Evolutionary conservation across 1,284 basidiomycete species (phyloP), one percentile per base, ranked within the genome.

Genomic region (Rhodotorula mucilaginosa): DNA sequence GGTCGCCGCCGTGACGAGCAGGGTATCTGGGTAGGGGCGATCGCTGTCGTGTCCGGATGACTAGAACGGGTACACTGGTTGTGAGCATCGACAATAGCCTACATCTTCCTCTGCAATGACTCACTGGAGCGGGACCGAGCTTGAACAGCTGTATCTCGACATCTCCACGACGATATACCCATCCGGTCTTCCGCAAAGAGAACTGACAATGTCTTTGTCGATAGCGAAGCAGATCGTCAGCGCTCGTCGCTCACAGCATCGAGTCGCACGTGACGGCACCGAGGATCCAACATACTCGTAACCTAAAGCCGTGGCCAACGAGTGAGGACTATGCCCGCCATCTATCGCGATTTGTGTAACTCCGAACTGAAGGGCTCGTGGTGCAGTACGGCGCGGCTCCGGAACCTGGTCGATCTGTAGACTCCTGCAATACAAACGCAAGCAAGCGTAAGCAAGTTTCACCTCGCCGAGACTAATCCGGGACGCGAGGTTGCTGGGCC

Each of bases 271-370:
- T 6, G 26, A 7, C 3, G 7, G 29, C 16, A 31, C 12, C 2
- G 34, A 31, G 15, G 2, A 4, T 31, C 15, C 15, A 23, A 51
- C 67, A 26, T 47, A 71, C 72, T 56, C 48, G 56, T 62, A 76
- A 3, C 74, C 74, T 6, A 76, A 49, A 21, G 72, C 60, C 15
- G 18, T n/a, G 0, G 49, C 69, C 4, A 75, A 8, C n/a, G 31
- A 46, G 4, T 46, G 47, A 21, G 72, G 74, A 23, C 68, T 58
- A 29, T 44, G 21, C 4, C 74, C 72, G 1, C 65, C 64, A 13
- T 65, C 67, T 49, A 72, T 31, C 7, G 69, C 44, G 29, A 71
- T 67, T 56, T 76, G 72, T 15, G 64, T 67, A 2, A 72, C 61
- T 19, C 64, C 64, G 13, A 59, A 65, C 29, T 72, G 65, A 29